phyloP scores from a whole-genome alignment of 2,329 filamentous ascomycete species.

The Xylariaceae sp. region DNA sequence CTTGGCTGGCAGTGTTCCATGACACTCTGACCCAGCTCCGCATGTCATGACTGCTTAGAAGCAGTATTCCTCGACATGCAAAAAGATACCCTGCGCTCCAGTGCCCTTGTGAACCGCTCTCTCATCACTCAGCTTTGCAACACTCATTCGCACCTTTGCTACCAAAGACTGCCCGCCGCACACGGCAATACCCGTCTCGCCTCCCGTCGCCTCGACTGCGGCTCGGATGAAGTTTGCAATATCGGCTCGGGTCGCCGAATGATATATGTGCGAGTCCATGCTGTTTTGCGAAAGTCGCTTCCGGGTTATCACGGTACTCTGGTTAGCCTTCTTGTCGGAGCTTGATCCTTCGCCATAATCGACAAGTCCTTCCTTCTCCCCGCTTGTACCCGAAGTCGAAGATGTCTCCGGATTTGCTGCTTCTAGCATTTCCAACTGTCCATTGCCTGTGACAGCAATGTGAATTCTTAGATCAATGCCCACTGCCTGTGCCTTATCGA shows the following conservation, averaged over 20 bases:
- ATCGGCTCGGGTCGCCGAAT: constrained; percentile 45
- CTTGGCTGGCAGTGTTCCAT: not conserved
- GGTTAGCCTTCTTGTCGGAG: constrained; percentile 23
- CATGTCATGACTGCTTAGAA: constrained; percentile 35
- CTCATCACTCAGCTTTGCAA: constrained; percentile 53
- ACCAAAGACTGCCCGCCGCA: constrained; percentile 55
- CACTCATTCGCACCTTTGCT: constrained; percentile 48
- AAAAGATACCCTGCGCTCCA: constrained; percentile 56
- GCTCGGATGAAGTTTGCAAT: constrained; percentile 47
- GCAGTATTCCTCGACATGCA: constrained; percentile 57
- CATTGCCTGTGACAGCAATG: constrained; percentile 47
- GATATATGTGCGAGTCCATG: constrained; percentile 39
- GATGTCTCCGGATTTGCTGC: constrained; percentile 17
- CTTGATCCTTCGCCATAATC: constrained; percentile 20
- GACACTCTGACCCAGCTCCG: not conserved
- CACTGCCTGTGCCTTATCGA: constrained; percentile 38
- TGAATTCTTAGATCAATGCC: constrained; percentile 49
- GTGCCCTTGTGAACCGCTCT: constrained; percentile 60
- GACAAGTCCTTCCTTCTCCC: constrained; percentile 24
- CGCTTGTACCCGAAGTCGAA: constrained; percentile 15
- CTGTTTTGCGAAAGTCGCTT: constrained; percentile 26
- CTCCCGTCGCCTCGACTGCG: constrained; percentile 53
- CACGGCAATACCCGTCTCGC: constrained; percentile 57
- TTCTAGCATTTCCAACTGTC: constrained; percentile 24
- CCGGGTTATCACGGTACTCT: constrained; percentile 11